Percentiles rank a stretch among this genome's conserved stretches.
These are phyloP conservation scores for Talaromyces sp. DNA, from an alignment of 2,329 filamentous ascomycete genomes.

Conservation along the genomic window DNA sequence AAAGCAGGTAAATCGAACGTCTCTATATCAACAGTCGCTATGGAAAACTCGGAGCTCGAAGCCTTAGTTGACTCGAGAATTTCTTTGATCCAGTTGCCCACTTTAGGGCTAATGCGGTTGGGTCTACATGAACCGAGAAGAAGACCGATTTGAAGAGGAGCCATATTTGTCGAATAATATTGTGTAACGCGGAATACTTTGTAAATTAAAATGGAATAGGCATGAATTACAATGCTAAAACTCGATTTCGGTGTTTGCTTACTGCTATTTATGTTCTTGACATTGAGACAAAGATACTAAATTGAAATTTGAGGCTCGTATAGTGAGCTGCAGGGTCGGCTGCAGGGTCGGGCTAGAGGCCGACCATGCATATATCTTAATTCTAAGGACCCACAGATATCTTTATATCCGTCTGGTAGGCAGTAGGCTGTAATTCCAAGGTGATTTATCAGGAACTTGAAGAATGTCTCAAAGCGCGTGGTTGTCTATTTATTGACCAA, in stretches of 20 bases:
- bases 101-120: conserved; percentile 1
- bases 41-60: conserved; percentile 3
- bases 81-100: conserved; percentile 4
- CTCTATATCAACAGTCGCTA: background rate
- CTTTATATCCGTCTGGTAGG: background rate
- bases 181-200: background rate
- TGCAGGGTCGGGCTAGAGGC: background rate
- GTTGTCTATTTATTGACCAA: background rate
- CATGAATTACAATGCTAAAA: background rate
- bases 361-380: background rate
- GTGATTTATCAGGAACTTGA: background rate
- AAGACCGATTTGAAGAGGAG: conserved; percentile 8
- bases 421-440: background rate
- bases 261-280: background rate
- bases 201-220: background rate
- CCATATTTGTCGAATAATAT: background rate
- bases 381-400: background rate
- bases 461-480: background rate
- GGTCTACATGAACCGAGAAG: conserved; percentile 1
- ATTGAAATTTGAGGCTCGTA: background rate
- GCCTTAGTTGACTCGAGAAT: background rate
- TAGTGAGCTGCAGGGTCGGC: background rate
- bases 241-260: background rate
- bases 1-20: conserved; percentile 1
- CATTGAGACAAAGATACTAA: background rate